A percentile compares a stretch with the other conserved stretches of the same genome.
phyloP scores from a whole-genome alignment of 1,284 basidiomycete genomes.

The Naganishia liquefaciens region DNA sequence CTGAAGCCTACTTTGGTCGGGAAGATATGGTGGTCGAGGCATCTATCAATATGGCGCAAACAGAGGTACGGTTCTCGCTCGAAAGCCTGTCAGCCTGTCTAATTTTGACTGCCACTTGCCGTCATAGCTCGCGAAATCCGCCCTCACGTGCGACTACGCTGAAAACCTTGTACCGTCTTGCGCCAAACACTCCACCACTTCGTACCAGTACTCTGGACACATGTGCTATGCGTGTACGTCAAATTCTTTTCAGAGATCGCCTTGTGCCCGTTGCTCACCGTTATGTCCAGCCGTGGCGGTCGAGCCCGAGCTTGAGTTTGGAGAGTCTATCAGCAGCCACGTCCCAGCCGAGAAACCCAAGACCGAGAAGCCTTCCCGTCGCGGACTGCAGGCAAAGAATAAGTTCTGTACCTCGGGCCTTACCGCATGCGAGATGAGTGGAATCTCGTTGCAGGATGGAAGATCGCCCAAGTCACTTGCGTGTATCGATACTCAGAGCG shows the following conservation, averaged over 20 bases:
- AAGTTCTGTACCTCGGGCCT: neutral
- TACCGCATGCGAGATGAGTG: conserved; percentile 1
- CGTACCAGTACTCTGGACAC: neutral
- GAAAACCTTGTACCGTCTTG: conserved; percentile 1
- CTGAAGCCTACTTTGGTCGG: neutral
- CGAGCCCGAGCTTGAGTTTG: too few species aligned
- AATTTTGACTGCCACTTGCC: neutral
- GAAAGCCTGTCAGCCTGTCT: neutral
- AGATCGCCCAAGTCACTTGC: neutral
- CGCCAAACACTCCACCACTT: neutral
- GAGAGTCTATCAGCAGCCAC: neutral
- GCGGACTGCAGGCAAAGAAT: neutral
- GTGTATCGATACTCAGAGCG: conserved; percentile 7
- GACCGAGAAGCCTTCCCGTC: neutral
- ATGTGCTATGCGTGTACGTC: conserved; percentile 6
- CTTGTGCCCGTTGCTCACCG: too few species aligned
- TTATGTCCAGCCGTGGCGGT: too few species aligned
- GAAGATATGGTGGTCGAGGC: neutral
- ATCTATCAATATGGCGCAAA: neutral
- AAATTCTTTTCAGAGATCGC: too few species aligned
- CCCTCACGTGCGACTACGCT: neutral
- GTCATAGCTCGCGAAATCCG: neutral
- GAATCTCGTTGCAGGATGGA: conserved; percentile 3
- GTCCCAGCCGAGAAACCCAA: neutral
- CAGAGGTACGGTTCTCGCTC: neutral